A percentile compares a stretch with the other conserved stretches of the same genome.
phyloP scores from a whole-genome alignment of 169 alveolate species.

The Cryptosporidium sp. region DNA sequence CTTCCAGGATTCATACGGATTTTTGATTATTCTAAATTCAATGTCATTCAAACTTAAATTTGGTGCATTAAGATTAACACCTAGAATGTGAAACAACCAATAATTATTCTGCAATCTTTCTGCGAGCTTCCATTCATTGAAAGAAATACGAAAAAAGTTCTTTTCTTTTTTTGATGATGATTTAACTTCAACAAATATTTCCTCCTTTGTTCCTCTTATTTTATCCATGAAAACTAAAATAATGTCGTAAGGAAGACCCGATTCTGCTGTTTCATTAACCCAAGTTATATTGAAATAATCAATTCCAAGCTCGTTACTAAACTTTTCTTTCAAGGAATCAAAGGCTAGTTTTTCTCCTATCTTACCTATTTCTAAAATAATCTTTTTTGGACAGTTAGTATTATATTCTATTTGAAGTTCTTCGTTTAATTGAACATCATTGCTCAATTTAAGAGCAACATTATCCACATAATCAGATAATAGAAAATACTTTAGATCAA shows the following conservation, averaged over 20 bases:
- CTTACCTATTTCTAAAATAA: slow-evolving; percentile 32
- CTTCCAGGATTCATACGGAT: slow-evolving; percentile 44
- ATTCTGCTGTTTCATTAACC: slow-evolving; percentile 45
- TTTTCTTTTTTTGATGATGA: slow-evolving; percentile 54
- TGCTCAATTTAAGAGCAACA: background rate
- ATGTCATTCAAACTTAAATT: background rate
- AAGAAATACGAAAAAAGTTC: slow-evolving; percentile 15
- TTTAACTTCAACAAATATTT: slow-evolving; percentile 48
- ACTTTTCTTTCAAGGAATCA: slow-evolving; percentile 9
- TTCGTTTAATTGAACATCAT: background rate
- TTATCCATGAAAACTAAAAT: background rate
- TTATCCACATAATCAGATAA: slow-evolving; percentile 17
- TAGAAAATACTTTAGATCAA: slow-evolving; percentile 27
- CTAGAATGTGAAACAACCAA: slow-evolving; percentile 44
- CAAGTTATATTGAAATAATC: slow-evolving; percentile 6
- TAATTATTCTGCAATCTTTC: slow-evolving; percentile 8
- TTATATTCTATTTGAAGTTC: background rate
- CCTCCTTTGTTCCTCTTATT: background rate
- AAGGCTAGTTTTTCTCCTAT: slow-evolving; percentile 40
- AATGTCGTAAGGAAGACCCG: slow-evolving; percentile 63
- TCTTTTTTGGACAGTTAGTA: background rate
- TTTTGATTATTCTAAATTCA: slow-evolving; percentile 24
- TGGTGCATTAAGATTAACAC: background rate
- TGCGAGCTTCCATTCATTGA: slow-evolving; percentile 66
- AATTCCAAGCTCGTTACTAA: background rate